Base-by-base conservation (phyloP, 2,329 filamentous ascomycete genomes). In the Hypoxylon sp. region DNA sequence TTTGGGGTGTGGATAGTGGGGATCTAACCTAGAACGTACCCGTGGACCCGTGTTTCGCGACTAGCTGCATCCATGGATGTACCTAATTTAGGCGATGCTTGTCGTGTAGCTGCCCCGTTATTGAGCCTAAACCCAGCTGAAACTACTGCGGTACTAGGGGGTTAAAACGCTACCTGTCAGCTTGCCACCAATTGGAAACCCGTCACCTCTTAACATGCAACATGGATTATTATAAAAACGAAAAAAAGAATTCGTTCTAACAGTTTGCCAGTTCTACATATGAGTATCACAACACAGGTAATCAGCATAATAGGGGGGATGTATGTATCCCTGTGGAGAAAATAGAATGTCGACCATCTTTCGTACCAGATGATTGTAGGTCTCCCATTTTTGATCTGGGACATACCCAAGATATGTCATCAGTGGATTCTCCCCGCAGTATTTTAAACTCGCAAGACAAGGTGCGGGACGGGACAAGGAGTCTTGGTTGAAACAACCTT, bases 61-160 rank as follows among this genome's bases (percentile, higher is more conserved):
- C 38, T 51, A 44, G 40, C 12, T 40, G 36, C 46, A 43, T 43
- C 20, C n/a, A n/a, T n/a, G n/a, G n/a, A n/a, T n/a, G n/a, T 43
- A 36, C 47, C 36, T 55, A 55, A 55, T 55, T 55, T 51, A 55
- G 25, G 46, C 41, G 36, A 50, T n/a, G n/a, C n/a, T n/a, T n/a
- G 21, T 25, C 30, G 41, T 23, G 38, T 31, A 29, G 46, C 20
- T 42, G 31, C 45, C 44, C 41, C 48, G 29, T 31, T 41, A 26
- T 52, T 44, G 40, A 41, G 45, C 40, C 46, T 55, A 55, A 55
- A 48, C 43, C 36, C 34, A 55, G 52, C 52, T 52, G 52, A 55
- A 55, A 55, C 52, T 25, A 36, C 9, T 25, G 36, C 32, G 47
- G 35, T 26, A 37, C 27, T 35, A 37, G 23, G 36, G 9, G 41